Evolutionary conservation across 2,329 filamentous ascomycete genomes (phyloP).

Genomic region (Alternaria viburni): DNA sequence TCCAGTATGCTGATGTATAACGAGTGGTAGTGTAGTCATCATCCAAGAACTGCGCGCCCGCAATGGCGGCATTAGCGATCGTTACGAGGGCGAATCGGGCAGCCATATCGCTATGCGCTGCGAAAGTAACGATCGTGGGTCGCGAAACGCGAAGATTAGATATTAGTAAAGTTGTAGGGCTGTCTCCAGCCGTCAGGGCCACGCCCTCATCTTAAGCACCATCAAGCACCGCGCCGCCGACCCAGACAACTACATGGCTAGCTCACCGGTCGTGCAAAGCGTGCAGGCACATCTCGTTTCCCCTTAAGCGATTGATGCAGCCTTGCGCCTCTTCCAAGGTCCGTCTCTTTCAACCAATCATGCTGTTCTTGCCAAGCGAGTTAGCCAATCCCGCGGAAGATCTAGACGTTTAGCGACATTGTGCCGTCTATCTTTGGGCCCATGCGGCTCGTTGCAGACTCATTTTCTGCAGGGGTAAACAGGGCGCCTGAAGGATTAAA

Average conservation of each 20-base stretch:
- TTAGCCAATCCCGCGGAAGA: constrained; percentile 6
- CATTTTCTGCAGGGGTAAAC: constrained; percentile 11
- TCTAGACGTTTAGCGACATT: constrained; percentile 25
- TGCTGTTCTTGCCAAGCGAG: constrained; percentile 9
- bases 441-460: constrained; percentile 12
- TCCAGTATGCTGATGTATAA: constrained; percentile 31
- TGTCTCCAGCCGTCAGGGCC: constrained; percentile 16
- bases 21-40: neutral
- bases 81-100: constrained; percentile 16
- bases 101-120: constrained; percentile 21
- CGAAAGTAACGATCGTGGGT: constrained; percentile 3
- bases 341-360: constrained; percentile 15
- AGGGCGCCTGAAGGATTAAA: constrained; percentile 20
- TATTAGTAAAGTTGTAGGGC: constrained; percentile 16
- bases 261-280: constrained; percentile 28
- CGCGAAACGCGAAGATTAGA: constrained; percentile 15
- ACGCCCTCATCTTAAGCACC: constrained; percentile 29
- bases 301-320: constrained; percentile 22
- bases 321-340: constrained; percentile 19
- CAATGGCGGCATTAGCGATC: constrained; percentile 17
- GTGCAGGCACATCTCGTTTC: constrained; percentile 24
- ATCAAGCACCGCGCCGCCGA: constrained; percentile 16
- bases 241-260: constrained; percentile 12
- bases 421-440: constrained; percentile 24
- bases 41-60: constrained; percentile 16